Conservation (phyloP, 352 stramenopile species). For the Pythium brachiatum region DNA sequence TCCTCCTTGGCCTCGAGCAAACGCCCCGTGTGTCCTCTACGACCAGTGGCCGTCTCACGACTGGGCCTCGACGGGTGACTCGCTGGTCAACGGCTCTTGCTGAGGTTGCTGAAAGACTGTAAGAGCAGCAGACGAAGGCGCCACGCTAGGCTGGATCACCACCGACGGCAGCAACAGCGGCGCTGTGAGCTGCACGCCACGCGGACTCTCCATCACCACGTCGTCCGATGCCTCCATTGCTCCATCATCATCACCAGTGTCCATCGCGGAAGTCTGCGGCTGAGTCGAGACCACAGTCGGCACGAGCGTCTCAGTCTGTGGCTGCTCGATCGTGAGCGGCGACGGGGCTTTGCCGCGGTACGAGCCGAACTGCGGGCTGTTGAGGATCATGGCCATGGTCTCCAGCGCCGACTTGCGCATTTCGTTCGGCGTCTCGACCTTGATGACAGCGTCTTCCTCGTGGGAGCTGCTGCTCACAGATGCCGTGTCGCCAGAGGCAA, state of each 20-base stretch:
- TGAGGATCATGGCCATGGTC: slow-evolving; percentile 75
- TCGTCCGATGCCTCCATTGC: not conserved
- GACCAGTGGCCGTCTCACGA: not conserved
- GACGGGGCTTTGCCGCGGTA: slow-evolving; percentile 20
- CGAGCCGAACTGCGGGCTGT: slow-evolving; percentile 48
- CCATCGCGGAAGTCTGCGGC: not conserved
- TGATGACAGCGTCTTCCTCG: slow-evolving; percentile 11
- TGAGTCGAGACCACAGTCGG: not conserved
- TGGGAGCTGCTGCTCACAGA: slow-evolving; percentile 15
- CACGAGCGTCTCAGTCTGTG: slow-evolving; percentile 10
- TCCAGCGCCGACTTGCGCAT: slow-evolving; percentile 32
- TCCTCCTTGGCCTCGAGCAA: not conserved
- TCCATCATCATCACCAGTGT: not conserved
- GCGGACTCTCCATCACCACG: slow-evolving; percentile 25
- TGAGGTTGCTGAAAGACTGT: not conserved
- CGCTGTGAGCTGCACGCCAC: slow-evolving; percentile 7
- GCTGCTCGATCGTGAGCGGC: slow-evolving; percentile 20
- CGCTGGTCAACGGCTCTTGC: not conserved
- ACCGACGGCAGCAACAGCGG: slow-evolving; percentile 21
- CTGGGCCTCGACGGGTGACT: not conserved
- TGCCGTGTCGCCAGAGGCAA: slow-evolving; percentile 24
- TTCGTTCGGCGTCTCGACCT: slow-evolving; percentile 16
- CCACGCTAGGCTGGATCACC: slow-evolving; percentile 18
- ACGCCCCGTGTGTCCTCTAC: not conserved
- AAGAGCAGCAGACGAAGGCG: not conserved